Evolutionary conservation across 805 yeast species (phyloP), one percentile per base, ranked within the genome.

Genomic region (Kazachstania africana): DNA sequence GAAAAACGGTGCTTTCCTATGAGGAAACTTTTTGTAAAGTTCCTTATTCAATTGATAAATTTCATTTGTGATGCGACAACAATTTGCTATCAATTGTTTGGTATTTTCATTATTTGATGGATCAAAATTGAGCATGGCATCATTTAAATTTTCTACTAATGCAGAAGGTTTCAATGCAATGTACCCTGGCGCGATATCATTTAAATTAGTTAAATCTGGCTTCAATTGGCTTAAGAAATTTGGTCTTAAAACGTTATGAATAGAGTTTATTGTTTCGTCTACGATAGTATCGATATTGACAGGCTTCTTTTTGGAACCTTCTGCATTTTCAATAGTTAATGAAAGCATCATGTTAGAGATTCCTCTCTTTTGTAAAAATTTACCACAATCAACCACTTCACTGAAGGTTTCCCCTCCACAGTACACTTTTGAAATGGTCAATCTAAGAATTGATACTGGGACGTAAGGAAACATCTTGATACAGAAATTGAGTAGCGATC

Each of bases 141-240:
- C 66, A 10, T 81, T 79, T 2, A 95, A 94, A 53, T 81, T 70
- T 23, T 70, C 63, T 36, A 82, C 74, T 42, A 88, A 66, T 2
- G 96, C 97, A 16, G 95, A 82, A 29, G 97, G 96, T 60, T 87
- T 87, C 49, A 87, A 63, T 3, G 95, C 97, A 35, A 84, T 81
- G 56, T 83, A 87, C 16, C 95, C 95, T 3, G 95, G 83, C 8
- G 94, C 85, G 20, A 88, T 72, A 12, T 72, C 65, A 52, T 81
- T 78, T 41, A 78, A 61, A 40, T 66, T 65, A 16, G 28, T 18
- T 20, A n/a, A 29, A 32, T 55, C 56, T 4, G 62, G 62, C 6
- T 37, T 38, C 12, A 26, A 10, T 54, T 76, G 72, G 29, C 64
- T 57, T 24, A 72, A 50, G n/a, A 87, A 69, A 53, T 78, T 82